These are phyloP conservation scores for Plasmopara viticola DNA, from an alignment of 352 stramenopile genomes.

Conservation along the genomic window DNA sequence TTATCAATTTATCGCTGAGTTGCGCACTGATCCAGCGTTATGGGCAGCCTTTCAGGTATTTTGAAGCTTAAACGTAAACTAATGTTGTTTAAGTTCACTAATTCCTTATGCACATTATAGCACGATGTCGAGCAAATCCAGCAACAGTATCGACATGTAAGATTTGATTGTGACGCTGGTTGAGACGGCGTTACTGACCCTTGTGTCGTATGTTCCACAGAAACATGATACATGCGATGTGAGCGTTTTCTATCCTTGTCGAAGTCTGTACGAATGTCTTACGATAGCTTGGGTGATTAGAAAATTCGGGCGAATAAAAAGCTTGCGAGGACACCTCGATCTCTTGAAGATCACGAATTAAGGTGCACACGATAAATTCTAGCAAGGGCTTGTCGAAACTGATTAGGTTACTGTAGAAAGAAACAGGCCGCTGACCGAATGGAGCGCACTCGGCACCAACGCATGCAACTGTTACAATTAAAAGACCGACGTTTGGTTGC, in stretches of 20 bases:
- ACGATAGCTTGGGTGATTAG: constrained; percentile 10
- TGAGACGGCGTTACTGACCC: constrained; percentile 1
- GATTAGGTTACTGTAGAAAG: constrained; percentile 38
- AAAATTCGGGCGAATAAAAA: constrained; percentile 64
- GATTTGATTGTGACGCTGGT: constrained; percentile 1
- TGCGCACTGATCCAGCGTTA: constrained; percentile 46
- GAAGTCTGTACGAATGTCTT: background rate
- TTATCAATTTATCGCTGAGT: constrained; percentile 39
- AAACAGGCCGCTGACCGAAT: constrained; percentile 50
- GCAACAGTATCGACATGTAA: constrained; percentile 35
- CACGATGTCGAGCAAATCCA: constrained; percentile 36
- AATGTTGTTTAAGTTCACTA: background rate
- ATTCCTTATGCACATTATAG: constrained; percentile 8
- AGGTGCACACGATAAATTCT: constrained; percentile 10
- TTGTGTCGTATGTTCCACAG: constrained; percentile 1
- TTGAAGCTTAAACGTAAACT: background rate
- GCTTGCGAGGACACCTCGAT: constrained; percentile 23
- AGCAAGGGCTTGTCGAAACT: background rate
- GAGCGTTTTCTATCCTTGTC: background rate
- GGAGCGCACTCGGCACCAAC: constrained; percentile 35
- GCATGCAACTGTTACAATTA: constrained; percentile 35
- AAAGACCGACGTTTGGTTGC: constrained; percentile 32
- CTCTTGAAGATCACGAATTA: constrained; percentile 19
- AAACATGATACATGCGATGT: constrained; percentile 38
- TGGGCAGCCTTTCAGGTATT: constrained; percentile 52